Evolutionary conservation across 2,329 filamentous ascomycete species (phyloP).

Genomic region (Beauveria bassiana): DNA sequence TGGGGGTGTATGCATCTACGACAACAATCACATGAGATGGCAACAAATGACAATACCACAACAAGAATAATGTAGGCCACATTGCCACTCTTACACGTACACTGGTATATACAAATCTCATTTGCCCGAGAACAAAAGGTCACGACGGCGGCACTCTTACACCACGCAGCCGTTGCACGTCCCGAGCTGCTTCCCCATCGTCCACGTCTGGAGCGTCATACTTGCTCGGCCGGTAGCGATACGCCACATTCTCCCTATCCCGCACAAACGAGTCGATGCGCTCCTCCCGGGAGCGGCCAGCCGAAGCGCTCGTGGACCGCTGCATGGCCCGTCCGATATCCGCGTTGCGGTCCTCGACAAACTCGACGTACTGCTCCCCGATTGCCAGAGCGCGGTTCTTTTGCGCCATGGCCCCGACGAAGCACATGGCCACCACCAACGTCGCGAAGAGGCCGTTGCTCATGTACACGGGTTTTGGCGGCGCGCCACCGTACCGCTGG

Average conservation of each 20-base stretch:
- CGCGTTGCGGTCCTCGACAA: constrained; percentile 56
- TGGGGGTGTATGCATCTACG: not conserved
- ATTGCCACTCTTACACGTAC: not conserved
- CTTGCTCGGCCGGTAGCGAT: constrained; percentile 24
- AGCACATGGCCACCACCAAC: constrained; percentile 61
- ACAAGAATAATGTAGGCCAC: not conserved
- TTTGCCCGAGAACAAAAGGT: not conserved
- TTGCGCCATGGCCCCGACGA: constrained; percentile 66
- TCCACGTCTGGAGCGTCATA: constrained; percentile 17
- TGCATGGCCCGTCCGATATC: constrained; percentile 55
- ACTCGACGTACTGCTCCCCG: constrained; percentile 55
- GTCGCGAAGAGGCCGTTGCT: constrained; percentile 69
- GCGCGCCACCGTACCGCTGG: constrained; percentile 34
- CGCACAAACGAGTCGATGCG: constrained; percentile 72
- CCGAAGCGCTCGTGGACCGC: constrained; percentile 44
- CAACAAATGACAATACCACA: too few species aligned
- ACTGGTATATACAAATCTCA: not conserved
- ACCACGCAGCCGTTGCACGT: not conserved
- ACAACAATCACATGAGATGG: not conserved
- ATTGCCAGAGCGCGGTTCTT: constrained; percentile 59
- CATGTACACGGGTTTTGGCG: constrained; percentile 55
- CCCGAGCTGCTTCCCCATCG: not conserved
- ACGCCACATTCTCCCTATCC: constrained; percentile 50
- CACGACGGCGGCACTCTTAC: not conserved
- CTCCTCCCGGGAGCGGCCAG: constrained; percentile 49